A percentile compares a stretch with the other conserved stretches of the same genome.
Conservation (phyloP, 257 asterid species). For the Lantana camara region DNA sequence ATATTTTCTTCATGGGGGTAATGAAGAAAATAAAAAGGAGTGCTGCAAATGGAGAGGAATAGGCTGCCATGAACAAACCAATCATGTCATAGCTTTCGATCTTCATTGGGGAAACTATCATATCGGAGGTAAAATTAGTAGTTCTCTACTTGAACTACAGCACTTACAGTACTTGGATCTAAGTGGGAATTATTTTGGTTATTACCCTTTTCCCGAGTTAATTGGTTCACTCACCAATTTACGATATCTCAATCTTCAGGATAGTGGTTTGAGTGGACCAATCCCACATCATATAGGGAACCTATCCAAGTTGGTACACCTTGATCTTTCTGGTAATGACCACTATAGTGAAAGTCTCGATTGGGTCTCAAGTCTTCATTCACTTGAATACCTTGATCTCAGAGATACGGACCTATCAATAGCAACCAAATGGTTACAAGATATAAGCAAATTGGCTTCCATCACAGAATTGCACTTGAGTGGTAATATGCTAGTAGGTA, state of each 20-base stretch:
- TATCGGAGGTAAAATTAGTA: not conserved
- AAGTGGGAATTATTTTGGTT: not conserved
- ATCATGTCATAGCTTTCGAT: not conserved
- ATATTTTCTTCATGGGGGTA: slow-evolving; percentile 9
- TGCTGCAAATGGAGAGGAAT: slow-evolving; percentile 13
- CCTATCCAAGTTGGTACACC: slow-evolving; percentile 3
- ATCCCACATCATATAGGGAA: not conserved
- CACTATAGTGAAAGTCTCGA: slow-evolving; percentile 11
- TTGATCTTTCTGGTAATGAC: slow-evolving; percentile 10
- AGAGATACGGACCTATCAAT: not conserved
- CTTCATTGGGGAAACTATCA: not conserved
- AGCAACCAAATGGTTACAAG: slow-evolving; percentile 23
- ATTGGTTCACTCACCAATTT: not conserved
- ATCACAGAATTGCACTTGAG: slow-evolving; percentile 1
- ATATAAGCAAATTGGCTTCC: slow-evolving; percentile 10
- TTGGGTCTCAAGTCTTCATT: slow-evolving; percentile 23
- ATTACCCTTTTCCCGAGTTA: not conserved
- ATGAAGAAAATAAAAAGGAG: not conserved
- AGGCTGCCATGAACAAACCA: not conserved
- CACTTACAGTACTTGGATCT: not conserved
- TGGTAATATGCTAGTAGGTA: not conserved
- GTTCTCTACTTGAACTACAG: not conserved
- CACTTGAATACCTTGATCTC: slow-evolving; percentile 19
- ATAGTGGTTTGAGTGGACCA: not conserved
- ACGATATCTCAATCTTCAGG: not conserved